Percentiles rank a stretch among this genome's conserved stretches.
Conservation (phyloP, 371 early-diverging fungal species). For the Mortierella sp. region DNA sequence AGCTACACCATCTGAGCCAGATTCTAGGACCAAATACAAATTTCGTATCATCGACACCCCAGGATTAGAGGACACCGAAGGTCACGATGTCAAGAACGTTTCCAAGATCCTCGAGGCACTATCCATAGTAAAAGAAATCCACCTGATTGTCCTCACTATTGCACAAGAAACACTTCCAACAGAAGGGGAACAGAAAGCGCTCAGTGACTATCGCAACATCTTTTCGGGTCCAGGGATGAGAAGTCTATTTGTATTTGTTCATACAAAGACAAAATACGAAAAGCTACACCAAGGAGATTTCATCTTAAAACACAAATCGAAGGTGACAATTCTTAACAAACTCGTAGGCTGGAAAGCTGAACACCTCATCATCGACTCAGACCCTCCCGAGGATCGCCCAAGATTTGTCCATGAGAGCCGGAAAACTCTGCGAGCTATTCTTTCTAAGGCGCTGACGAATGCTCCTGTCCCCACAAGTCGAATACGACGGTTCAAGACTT, state of each 20-base stretch:
- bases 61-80: slow-evolving; percentile 15
- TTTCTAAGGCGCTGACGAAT: slow-evolving; percentile 4
- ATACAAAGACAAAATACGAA: not conserved
- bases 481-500: slow-evolving; percentile 11
- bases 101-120: slow-evolving; percentile 8
- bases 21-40: too few relatives aligned
- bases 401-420: not conserved
- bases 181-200: not conserved
- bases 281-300: not conserved
- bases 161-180: not conserved
- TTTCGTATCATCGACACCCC: slow-evolving; percentile 22
- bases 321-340: not conserved
- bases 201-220: not conserved
- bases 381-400: slow-evolving; percentile 8
- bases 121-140: not conserved
- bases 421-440: slow-evolving; percentile 6
- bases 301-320: slow-evolving; percentile 9
- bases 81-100: slow-evolving; percentile 19
- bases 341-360: slow-evolving; percentile 6
- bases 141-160: slow-evolving; percentile 19
- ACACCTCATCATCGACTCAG: slow-evolving; percentile 10
- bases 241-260: not conserved
- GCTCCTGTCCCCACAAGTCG: not conserved
- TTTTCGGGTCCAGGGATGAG: not conserved
- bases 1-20: too few relatives aligned